These are phyloP conservation scores for Puccinia polysora DNA, from an alignment of 1,284 basidiomycete genomes.

Conservation along the genomic window DNA sequence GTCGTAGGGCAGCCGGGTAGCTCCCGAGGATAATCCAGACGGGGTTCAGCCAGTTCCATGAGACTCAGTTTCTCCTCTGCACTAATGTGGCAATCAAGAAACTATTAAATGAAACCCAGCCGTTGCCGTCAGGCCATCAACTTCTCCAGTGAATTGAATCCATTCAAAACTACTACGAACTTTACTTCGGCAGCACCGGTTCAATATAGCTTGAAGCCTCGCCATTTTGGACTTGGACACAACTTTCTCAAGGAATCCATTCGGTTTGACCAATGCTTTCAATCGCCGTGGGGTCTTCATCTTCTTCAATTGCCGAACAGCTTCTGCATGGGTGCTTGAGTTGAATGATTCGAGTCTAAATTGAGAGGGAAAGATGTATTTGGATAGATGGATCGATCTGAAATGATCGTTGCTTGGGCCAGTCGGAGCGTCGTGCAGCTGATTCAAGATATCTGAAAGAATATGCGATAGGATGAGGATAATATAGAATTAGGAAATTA, in stretches of 20 bases:
- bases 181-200: constrained; percentile 6
- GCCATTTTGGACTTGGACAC: neutral
- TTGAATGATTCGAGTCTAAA: neutral
- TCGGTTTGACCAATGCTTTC: no score
- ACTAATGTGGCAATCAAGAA: constrained; percentile 2
- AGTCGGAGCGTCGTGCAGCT: neutral
- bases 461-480: neutral
- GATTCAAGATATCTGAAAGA: neutral
- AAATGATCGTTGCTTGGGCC: neutral
- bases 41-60: neutral
- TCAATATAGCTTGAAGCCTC: neutral
- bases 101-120: no score
- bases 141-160: no score
- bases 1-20: neutral
- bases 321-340: neutral
- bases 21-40: neutral
- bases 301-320: neutral
- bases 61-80: constrained; percentile 1
- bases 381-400: constrained; percentile 3
- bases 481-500: no score
- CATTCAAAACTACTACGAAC: no score
- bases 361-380: neutral
- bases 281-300: constrained; percentile 1
- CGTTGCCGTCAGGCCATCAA: no score
- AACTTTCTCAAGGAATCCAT: neutral